Conservation (phyloP, 176 grass and related monocot genomes). For the Raddia guianensis region DNA sequence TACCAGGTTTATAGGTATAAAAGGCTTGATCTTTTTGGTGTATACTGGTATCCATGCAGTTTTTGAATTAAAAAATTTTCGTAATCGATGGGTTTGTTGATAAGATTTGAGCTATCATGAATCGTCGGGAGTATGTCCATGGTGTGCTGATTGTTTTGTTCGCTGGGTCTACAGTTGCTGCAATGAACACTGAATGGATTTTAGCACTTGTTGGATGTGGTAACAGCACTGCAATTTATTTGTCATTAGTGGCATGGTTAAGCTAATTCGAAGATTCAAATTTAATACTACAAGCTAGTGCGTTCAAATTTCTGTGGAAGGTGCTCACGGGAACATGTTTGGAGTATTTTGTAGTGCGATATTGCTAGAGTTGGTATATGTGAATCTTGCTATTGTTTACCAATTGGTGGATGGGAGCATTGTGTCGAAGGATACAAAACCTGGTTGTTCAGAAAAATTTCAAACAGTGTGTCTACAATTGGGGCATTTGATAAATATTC, state of each 20-base stretch:
- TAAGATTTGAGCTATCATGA: not conserved
- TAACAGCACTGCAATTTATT: not conserved
- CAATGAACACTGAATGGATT: not conserved
- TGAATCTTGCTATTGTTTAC: not conserved
- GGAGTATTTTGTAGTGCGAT: not conserved
- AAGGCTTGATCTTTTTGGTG: conserved; percentile 1
- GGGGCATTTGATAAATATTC: not conserved
- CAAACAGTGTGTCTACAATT: not conserved
- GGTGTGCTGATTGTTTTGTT: not conserved
- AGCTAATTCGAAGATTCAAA: not conserved
- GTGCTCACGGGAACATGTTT: not conserved
- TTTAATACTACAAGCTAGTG: not conserved
- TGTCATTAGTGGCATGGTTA: not conserved
- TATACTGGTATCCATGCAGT: conserved; percentile 35
- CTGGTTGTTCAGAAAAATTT: not conserved
- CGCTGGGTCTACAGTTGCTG: not conserved
- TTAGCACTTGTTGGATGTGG: too few relatives aligned
- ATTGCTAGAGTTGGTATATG: not conserved
- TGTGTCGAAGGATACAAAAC: not conserved
- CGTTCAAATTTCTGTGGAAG: not conserved
- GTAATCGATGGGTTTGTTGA: not conserved
- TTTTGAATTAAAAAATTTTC: conserved; percentile 43
- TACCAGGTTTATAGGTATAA: conserved; percentile 30
- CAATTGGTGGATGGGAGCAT: not conserved
- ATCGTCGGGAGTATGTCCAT: not conserved